These are phyloP conservation scores for Talaromyces atroroseus DNA, from an alignment of 2,329 filamentous ascomycete species.

Conservation along the genomic window DNA sequence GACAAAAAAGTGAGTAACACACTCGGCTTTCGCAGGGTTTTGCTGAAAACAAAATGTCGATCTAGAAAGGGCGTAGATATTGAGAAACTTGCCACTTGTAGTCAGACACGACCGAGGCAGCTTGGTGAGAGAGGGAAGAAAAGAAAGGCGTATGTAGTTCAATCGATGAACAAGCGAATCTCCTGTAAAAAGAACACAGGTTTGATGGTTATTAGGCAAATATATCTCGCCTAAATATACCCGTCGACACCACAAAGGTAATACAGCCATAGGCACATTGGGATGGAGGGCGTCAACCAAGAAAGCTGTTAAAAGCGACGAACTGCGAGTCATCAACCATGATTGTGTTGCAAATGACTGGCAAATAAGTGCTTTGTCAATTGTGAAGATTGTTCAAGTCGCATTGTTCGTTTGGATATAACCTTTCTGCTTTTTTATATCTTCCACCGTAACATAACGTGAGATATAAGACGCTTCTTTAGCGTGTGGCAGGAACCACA, in stretches of 20 bases:
- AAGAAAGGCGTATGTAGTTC: background rate
- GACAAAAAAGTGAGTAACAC: constrained; percentile 5
- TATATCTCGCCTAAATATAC: background rate
- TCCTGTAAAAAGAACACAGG: background rate
- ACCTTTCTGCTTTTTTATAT: background rate
- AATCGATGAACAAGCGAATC: background rate
- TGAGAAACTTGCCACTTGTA: background rate
- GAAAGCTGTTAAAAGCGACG: background rate
- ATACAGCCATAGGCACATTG: background rate
- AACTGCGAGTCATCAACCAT: background rate
- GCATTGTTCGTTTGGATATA: background rate
- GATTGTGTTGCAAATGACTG: background rate
- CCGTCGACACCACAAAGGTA: constrained; percentile 1
- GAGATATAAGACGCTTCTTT: background rate
- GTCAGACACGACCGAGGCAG: background rate
- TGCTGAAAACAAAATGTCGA: background rate
- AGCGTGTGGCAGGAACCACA: background rate
- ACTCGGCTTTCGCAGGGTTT: background rate
- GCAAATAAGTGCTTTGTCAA: background rate
- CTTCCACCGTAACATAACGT: background rate
- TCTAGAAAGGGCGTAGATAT: background rate
- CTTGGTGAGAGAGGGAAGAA: background rate
- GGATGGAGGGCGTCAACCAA: background rate
- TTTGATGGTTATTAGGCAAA: background rate
- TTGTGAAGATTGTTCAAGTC: background rate